A percentile compares a stretch with the other conserved stretches of the same genome.
Evolutionary conservation across 2,329 filamentous ascomycete species (phyloP).

Genomic region (Pseudogymnoascus sp.): DNA sequence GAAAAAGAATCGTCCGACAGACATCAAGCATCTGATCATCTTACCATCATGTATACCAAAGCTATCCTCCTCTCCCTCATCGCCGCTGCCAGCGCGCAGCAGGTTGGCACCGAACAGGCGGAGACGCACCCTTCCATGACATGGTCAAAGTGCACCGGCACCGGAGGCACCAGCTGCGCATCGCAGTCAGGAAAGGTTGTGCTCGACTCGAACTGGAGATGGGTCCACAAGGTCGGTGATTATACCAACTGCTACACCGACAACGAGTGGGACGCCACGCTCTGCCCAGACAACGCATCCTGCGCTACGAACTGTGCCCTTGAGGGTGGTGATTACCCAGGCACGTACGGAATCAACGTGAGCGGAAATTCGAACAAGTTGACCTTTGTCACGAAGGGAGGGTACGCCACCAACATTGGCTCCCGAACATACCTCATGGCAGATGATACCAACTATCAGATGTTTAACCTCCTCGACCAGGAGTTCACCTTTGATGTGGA

Average conservation of each 20-base stretch:
- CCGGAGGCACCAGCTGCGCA: slow-evolving; percentile 33
- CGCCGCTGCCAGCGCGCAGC: slow-evolving; percentile 37
- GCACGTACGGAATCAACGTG: slow-evolving; percentile 46
- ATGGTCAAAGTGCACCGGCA: slow-evolving; percentile 40
- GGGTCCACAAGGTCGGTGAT: slow-evolving; percentile 40
- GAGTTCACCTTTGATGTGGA: slow-evolving; percentile 69
- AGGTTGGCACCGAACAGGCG: slow-evolving; percentile 36
- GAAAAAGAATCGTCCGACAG: neutral
- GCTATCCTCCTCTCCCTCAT: slow-evolving; percentile 28
- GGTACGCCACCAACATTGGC: slow-evolving; percentile 36
- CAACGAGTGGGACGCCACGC: slow-evolving; percentile 34
- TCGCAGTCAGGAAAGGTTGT: slow-evolving; percentile 40
- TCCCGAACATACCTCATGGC: slow-evolving; percentile 57
- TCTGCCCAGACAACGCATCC: slow-evolving; percentile 34
- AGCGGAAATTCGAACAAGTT: slow-evolving; percentile 43
- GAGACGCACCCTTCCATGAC: slow-evolving; percentile 45
- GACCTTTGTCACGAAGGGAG: slow-evolving; percentile 46
- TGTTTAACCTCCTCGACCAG: slow-evolving; percentile 55
- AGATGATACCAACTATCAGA: slow-evolving; percentile 52
- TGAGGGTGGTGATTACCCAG: slow-evolving; percentile 43
- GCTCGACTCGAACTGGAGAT: slow-evolving; percentile 50
- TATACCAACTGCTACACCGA: slow-evolving; percentile 35
- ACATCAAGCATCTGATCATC: neutral
- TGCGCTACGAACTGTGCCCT: slow-evolving; percentile 44
- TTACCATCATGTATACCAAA: slow-evolving; percentile 4